Percentiles rank a stretch among this genome's conserved stretches.
phyloP scores from a whole-genome alignment of 345 rosid species.

The Arabidopsis suecica region DNA sequence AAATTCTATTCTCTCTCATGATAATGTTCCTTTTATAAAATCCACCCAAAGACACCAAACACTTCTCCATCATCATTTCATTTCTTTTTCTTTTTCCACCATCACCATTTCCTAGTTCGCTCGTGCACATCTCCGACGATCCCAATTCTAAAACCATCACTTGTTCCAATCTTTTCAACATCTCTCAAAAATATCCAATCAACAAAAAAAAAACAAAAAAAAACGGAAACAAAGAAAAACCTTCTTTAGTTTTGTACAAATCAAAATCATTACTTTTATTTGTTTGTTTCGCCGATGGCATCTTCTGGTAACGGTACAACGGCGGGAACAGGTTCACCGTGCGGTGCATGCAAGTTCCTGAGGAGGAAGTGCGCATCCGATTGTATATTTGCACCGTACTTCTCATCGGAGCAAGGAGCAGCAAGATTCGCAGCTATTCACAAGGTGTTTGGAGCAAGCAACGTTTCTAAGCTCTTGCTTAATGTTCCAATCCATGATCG shows the following conservation, averaged over 20 bases:
- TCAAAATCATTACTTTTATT: background rate
- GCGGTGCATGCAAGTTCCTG: conserved; percentile 74
- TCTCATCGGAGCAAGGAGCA: conserved; percentile 66
- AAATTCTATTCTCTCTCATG: conserved; percentile 35
- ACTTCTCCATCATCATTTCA: conserved; percentile 44
- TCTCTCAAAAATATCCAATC: background rate
- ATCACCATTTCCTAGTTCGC: conserved; percentile 49
- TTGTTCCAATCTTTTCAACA: conserved; percentile 24
- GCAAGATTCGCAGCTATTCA: conserved; percentile 66
- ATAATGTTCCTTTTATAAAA: conserved; percentile 50
- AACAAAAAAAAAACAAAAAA: background rate
- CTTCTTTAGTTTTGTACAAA: background rate
- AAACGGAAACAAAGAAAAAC: conserved; percentile 12
- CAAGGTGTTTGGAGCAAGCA: conserved; percentile 78
- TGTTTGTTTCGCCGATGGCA: conserved; percentile 39
- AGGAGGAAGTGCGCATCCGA: conserved; percentile 62
- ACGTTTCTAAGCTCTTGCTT: conserved; percentile 61
- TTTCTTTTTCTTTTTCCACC: conserved; percentile 36
- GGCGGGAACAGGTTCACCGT: conserved; percentile 58
- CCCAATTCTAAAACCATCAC: conserved; percentile 35
- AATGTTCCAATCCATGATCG: conserved; percentile 63
- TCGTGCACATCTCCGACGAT: conserved; percentile 47
- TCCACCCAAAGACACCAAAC: conserved; percentile 44
- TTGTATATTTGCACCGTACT: conserved; percentile 63
- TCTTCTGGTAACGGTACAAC: conserved; percentile 44